phyloP scores from a whole-genome alignment of 768 basidiomycete species.

The Fistulinella prunicolor region DNA sequence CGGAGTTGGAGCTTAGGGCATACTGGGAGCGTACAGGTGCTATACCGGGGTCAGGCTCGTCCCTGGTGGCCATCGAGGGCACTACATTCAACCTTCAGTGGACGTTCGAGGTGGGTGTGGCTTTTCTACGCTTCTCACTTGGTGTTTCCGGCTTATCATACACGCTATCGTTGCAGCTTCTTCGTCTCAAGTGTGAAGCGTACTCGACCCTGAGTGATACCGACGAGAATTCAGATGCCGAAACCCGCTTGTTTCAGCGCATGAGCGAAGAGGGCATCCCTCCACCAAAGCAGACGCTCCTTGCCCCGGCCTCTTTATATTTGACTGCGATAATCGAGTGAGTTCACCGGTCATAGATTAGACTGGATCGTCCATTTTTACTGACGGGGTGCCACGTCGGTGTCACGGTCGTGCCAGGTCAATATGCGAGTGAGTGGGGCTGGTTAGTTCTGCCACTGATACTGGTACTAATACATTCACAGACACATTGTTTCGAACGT shows the following conservation, averaged over 20 bases:
- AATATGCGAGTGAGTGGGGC: conserved; percentile 75
- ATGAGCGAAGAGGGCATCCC: conserved; percentile 53
- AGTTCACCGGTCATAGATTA: conserved; percentile 36
- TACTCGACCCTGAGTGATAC: conserved; percentile 82
- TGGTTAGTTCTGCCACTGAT: background rate
- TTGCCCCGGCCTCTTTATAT: conserved; percentile 85
- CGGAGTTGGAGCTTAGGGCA: conserved; percentile 86
- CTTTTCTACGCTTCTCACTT: background rate
- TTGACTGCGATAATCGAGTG: conserved; percentile 92
- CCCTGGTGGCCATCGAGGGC: conserved; percentile 41
- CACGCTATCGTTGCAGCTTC: conserved; percentile 43
- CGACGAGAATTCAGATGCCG: conserved; percentile 69
- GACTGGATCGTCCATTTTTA: conserved; percentile 15
- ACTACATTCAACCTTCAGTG: conserved; percentile 68
- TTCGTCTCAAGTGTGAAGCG: conserved; percentile 84
- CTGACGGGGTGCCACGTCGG: conserved; percentile 24
- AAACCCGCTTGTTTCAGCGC: conserved; percentile 59
- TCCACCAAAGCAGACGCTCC: conserved; percentile 49
- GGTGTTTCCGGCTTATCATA: conserved; percentile 13
- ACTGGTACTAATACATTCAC: conserved; percentile 5
- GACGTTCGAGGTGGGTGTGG: conserved; percentile 62
- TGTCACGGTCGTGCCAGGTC: conserved; percentile 47
- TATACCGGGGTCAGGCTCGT: conserved; percentile 27
- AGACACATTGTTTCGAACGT: conserved; percentile 86
- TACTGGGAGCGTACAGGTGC: conserved; percentile 76